Evolutionary conservation across 768 basidiomycete species (phyloP), one percentile per base, ranked within the genome.

Genomic region (Cystoderma amianthinum): DNA sequence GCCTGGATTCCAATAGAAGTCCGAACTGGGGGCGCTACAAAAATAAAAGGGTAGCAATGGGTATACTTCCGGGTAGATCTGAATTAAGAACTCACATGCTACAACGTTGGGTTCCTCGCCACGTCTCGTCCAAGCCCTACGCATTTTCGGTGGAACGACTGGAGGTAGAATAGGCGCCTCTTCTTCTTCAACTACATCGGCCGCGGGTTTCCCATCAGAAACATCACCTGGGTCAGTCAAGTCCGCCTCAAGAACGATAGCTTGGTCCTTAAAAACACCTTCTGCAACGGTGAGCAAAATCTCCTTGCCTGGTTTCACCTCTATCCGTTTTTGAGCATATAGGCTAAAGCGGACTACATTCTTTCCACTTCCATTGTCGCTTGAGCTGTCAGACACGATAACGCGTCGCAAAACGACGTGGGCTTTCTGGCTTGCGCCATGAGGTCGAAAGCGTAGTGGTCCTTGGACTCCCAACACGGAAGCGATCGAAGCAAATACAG

Each of bases 221-320:
- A 16, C n/a, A 19, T 63, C 60, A 15, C 55, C 68, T 39, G 57
- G 51, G 25, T 54, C 59, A 25, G 51, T 37, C 4, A 72, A 46
- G 59, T 75, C 71, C 12, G 71, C 81, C 49, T 80, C 77, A 47
- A 85, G 68, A 30, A 81, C 55, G 49, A 84, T 68, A 1, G 79
- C 62, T 44, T 67, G 69, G 44, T 81, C 79, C 43, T 74, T 70
- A 59, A 76, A 73, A 10, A 61, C 53, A 30, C 74, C 74, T 48
- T 80, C 71, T 20, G 68, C 69, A 23, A 85, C 63, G 4, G 80
- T 69, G 41, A 85, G 67, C 36, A 83, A 65, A 39, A 85, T 74
- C 60, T 81, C 79, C 59, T 82, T 82, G 43, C 82, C 82, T 10
- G 81, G 76, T 53, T 74, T 82, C 50, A 82, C 72, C 53, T 78